Percentiles rank a stretch among this genome's conserved stretches.
Evolutionary conservation across 1,139 yeast genomes (phyloP).

Genomic region (Pichia inconspicua): DNA sequence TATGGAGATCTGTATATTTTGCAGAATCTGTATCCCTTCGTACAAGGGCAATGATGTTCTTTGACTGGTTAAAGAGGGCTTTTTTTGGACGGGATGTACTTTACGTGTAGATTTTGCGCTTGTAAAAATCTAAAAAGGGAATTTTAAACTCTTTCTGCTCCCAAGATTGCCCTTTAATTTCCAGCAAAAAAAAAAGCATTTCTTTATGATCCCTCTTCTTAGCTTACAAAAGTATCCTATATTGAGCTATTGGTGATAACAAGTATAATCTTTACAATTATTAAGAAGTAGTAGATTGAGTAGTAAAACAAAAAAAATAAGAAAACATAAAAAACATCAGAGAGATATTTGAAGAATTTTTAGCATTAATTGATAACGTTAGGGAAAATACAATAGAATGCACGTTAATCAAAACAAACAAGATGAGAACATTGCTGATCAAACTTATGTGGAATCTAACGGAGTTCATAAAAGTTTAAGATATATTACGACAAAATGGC

Average conservation of each 20-base stretch:
- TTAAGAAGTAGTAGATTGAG: too few species aligned
- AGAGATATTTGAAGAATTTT: too few species aligned
- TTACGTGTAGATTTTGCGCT: conserved; percentile 25
- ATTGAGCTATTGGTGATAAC: not conserved
- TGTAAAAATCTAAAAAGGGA: not conserved
- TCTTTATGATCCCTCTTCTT: not conserved
- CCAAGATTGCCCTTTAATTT: not conserved
- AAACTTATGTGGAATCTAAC: not conserved
- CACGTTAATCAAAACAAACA: not conserved
- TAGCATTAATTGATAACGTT: too few species aligned
- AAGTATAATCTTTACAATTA: too few species aligned
- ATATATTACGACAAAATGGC: conserved; percentile 12
- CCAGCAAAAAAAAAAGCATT: not conserved
- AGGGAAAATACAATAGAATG: not conserved
- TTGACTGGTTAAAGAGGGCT: conserved; percentile 61
- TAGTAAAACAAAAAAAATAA: not conserved
- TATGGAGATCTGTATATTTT: conserved; percentile 61
- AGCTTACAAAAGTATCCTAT: too few species aligned
- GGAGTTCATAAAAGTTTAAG: conserved; percentile 5
- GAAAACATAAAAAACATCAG: not conserved
- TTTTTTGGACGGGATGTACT: conserved; percentile 52
- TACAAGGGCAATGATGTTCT: conserved; percentile 47
- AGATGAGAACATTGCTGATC: not conserved
- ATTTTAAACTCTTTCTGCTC: not conserved
- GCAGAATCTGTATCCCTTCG: conserved; percentile 55